Base-by-base conservation (phyloP, 495 filamentous ascomycete species). In the Thermothielavioides terrestris region DNA sequence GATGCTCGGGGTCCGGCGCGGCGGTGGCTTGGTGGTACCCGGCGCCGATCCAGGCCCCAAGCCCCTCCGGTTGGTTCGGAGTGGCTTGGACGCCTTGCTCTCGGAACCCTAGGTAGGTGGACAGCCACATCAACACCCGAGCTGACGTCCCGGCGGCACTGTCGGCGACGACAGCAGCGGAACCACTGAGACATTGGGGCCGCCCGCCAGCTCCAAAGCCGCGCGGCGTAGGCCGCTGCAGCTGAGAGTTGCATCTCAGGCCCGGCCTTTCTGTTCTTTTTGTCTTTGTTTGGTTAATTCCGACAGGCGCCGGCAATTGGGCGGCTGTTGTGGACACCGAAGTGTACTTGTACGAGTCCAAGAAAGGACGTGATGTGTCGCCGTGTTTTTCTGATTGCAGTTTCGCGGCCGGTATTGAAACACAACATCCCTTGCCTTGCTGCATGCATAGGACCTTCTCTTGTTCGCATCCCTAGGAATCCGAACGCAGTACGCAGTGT, bases 141-240 rank as follows among this genome's bases (percentile, higher is more conserved):
- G 39, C 18, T 32, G 22, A 10, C 12, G 8, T 26, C 18, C 9
- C 41, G n/a, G 15, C 9, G 20, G 14, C 17, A 15, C 22, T 9
- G 22, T n/a, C 32, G 11, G 18, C 23, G 22, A 27, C 47, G 30
- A 36, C 10, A 12, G 39, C 39, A 42, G 21, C 39, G 47, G 47
- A 50, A 34, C 35, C n/a, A 14, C 3, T 42, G 36, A 55, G 53
- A 50, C 53, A 45, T 50, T 46, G 21, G 32, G 15, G n/a, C n/a
- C 38, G 30, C 20, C n/a, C 34, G 43, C 42, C 42, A 11, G 18
- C 35, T 46, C 45, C 20, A 40, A 41, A 32, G 46, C 46, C 37
- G 47, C 26, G 17, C 37, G 47, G 37, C 37, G 28, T 30, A 53
- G 43, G 44, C 15, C 27, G 22, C 15, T 22, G n/a, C 47, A 20